A percentile compares a stretch with the other conserved stretches of the same genome.
phyloP scores from a whole-genome alignment of 352 stramenopile genomes.

The Phytophthora macrochlamydospora region DNA sequence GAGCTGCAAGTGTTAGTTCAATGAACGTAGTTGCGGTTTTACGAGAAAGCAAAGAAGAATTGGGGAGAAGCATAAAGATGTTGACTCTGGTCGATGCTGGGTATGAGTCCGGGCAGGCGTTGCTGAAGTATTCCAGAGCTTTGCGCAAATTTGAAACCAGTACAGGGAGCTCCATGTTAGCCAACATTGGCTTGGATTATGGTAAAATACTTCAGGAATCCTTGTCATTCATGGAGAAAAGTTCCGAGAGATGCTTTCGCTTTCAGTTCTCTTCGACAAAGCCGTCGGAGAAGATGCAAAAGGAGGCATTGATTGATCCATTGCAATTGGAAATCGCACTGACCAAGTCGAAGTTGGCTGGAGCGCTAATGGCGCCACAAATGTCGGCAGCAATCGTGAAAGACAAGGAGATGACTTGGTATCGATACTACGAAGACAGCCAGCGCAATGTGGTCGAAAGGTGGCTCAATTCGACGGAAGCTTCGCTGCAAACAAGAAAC shows the following conservation, averaged over 20 bases:
- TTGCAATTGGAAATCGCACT: slow-evolving; percentile 32
- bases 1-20: slow-evolving; percentile 5
- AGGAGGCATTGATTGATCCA: slow-evolving; percentile 19
- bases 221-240: slow-evolving; percentile 14
- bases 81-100: slow-evolving; percentile 19
- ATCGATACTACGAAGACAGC: slow-evolving; percentile 50
- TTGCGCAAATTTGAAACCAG: slow-evolving; percentile 12
- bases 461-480: slow-evolving; percentile 63
- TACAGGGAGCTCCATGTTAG: not conserved
- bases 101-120: slow-evolving; percentile 18
- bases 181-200: slow-evolving; percentile 2
- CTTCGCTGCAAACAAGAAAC: slow-evolving; percentile 8
- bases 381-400: slow-evolving; percentile 30
- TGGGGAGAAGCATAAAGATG: slow-evolving; percentile 27
- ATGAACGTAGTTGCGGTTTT: slow-evolving; percentile 8
- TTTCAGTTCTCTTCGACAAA: not conserved
- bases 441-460: slow-evolving; percentile 66
- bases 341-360: slow-evolving; percentile 44
- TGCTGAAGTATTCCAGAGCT: slow-evolving; percentile 21
- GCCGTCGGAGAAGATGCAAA: slow-evolving; percentile 8
- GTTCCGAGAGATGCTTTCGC: not conserved
- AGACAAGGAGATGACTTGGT: slow-evolving; percentile 75
- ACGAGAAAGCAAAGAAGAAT: slow-evolving; percentile 17
- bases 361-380: slow-evolving; percentile 42
- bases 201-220: slow-evolving; percentile 26